Percentiles rank a stretch among this genome's conserved stretches.
Conservation (phyloP, 2,329 filamentous ascomycete genomes). For the Davidsoniella neocaledoniae region DNA sequence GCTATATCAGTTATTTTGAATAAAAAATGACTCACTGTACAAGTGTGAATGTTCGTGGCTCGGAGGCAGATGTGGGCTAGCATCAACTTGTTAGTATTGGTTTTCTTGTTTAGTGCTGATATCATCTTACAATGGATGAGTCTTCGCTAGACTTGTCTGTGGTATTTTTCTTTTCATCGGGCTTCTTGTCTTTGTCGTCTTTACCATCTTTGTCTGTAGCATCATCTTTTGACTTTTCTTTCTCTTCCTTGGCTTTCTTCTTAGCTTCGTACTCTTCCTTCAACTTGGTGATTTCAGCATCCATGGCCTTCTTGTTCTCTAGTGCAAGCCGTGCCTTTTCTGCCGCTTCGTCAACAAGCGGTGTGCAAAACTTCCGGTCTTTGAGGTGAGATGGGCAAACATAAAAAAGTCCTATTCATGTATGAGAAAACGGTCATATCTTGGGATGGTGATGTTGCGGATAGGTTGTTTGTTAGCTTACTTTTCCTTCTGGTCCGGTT, state of each 20-base stretch:
- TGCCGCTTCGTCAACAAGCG: conserved; percentile 53
- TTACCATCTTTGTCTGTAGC: conserved; percentile 29
- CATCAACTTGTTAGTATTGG: not conserved
- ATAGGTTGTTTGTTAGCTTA: not conserved
- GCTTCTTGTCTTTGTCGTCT: conserved; percentile 18
- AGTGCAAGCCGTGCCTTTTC: conserved; percentile 29
- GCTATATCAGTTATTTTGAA: not conserved
- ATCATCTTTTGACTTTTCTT: conserved; percentile 34
- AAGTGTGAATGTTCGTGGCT: conserved; percentile 66
- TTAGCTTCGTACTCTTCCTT: conserved; percentile 67
- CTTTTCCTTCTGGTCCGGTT: conserved; percentile 11
- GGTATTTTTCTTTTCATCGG: conserved; percentile 18
- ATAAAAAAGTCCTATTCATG: conserved; percentile 61
- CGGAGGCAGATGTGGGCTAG: conserved; percentile 17
- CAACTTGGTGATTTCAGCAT: conserved; percentile 45
- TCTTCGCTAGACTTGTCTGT: not conserved
- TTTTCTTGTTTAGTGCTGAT: conserved; percentile 9
- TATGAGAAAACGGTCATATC: not conserved
- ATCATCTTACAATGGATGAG: conserved; percentile 1
- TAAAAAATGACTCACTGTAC: conserved; percentile 42
- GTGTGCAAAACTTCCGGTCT: conserved; percentile 64
- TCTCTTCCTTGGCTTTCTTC: conserved; percentile 50
- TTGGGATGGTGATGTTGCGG: not conserved
- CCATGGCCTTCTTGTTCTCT: conserved; percentile 37
- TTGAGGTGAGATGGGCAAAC: conserved; percentile 70